Evolutionary conservation across 1,139 yeast genomes (phyloP), one percentile per base, ranked within the genome.

Genomic region (Trichomonascaceae sp.): DNA sequence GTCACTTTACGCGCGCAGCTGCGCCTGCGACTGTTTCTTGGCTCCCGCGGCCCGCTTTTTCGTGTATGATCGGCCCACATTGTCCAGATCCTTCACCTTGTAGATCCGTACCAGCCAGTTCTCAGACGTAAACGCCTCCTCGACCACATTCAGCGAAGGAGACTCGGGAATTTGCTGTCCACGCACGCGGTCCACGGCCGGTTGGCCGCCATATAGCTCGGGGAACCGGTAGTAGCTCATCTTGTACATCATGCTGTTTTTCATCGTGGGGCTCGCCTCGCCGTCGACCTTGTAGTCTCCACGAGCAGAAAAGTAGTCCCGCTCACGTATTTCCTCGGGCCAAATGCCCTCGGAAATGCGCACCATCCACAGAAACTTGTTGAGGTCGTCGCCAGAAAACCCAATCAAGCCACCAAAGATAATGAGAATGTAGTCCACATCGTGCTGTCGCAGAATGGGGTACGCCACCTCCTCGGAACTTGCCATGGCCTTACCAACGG

Each of bases 401-500:
- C 98, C 98, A 38, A 92, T 57, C 32, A 85, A 64, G 17, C 98
- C 98, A 35, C 99, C 99, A 55, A 89, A 92, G 37, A 92, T 80
- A 37, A 92, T 79, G 44, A 92, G 65, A 23, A 92, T 84, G 55
- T 89, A 89, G 59, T 92, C 97, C 26, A 89, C 99, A 47, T 92
- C 98, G 53, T 87, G 92, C 55, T 82, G 76, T 52, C 74, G 76
- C 61, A 87, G 71, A 42, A 89, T 79, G 40, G 89, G 76, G 56
- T 89, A 93, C 1, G 97, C 78, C 26, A 71, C 78, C 39, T 81
- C 93, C 58, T 89, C 98, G 23, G 74, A 60, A 16, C 93, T 78
- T 23, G 93, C 74, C 96, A 89, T 84, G 18, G 98, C 97, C 59
- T 85, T 84, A 51, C 99, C 99, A 37, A 92, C 98, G n/a, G 96